Evolutionary conservation across 2,329 filamentous ascomycete species (phyloP).

Genomic region (Neofusicoccum cordaticola): DNA sequence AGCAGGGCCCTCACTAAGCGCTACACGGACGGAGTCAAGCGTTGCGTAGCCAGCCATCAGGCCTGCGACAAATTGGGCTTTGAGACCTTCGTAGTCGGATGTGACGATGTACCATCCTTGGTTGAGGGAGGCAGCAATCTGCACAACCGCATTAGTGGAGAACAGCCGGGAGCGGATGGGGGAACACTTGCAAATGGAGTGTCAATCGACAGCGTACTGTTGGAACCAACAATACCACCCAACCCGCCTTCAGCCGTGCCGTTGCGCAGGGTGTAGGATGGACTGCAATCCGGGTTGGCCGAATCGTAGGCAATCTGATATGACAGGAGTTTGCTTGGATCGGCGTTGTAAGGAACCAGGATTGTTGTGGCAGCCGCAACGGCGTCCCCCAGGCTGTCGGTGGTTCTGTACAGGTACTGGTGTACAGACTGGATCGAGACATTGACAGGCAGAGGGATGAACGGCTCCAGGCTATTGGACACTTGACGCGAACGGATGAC

Average conservation of each 20-base stretch:
- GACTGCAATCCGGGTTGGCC: constrained; percentile 19
- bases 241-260: neutral
- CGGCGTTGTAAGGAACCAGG: constrained; percentile 15
- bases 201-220: constrained; percentile 6
- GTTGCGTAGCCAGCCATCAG: constrained; percentile 25
- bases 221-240: neutral
- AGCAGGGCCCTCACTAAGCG: constrained; percentile 14
- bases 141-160: neutral
- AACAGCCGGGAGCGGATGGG: too few relatives aligned
- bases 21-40: constrained; percentile 27
- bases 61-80: constrained; percentile 25
- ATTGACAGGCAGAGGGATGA: neutral
- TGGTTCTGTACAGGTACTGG: constrained; percentile 23
- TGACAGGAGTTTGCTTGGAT: constrained; percentile 19
- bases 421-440: constrained; percentile 14
- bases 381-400: constrained; percentile 20
- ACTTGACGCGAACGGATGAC: constrained; percentile 21
- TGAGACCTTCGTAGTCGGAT: constrained; percentile 28
- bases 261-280: constrained; percentile 19
- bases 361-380: constrained; percentile 22
- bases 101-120: constrained; percentile 25
- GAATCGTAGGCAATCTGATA: constrained; percentile 23
- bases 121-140: constrained; percentile 20
- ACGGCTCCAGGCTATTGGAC: constrained; percentile 13
- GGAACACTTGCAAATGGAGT: neutral